Conservation (phyloP, 2,329 filamentous ascomycete genomes). For the Cadophora luteo-olivacea region DNA sequence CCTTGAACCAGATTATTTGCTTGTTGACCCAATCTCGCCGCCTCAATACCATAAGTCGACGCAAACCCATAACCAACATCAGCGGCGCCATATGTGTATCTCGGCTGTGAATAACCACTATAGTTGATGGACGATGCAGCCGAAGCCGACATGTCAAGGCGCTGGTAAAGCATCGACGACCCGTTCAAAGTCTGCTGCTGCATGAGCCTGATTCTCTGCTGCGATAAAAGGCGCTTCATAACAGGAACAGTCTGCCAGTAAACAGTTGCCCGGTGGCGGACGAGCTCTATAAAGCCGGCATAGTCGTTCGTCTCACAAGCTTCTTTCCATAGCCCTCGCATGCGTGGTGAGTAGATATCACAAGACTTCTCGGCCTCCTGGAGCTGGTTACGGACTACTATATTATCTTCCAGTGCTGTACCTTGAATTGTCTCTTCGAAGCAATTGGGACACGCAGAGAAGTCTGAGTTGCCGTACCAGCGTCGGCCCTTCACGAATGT, state of each 20-base stretch:
- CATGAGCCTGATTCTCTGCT: background rate
- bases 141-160: background rate
- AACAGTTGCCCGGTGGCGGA: background rate
- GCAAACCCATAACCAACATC: slow-evolving; percentile 10
- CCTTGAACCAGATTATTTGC: background rate
- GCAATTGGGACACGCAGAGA: background rate
- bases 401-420: background rate
- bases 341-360: background rate
- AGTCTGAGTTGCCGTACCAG: slow-evolving; percentile 6
- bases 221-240: background rate
- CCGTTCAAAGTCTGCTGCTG: slow-evolving; percentile 1
- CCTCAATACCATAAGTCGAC: background rate
- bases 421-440: background rate
- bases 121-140: background rate
- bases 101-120: background rate
- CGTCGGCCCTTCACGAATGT: background rate
- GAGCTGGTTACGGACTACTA: background rate
- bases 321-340: background rate
- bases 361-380: background rate
- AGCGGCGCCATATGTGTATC: background rate
- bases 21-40: background rate
- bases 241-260: background rate
- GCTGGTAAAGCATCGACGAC: background rate
- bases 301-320: background rate
- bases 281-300: background rate